Conservation (phyloP, 1,284 basidiomycete genomes). For the Termitomyces sp. region DNA sequence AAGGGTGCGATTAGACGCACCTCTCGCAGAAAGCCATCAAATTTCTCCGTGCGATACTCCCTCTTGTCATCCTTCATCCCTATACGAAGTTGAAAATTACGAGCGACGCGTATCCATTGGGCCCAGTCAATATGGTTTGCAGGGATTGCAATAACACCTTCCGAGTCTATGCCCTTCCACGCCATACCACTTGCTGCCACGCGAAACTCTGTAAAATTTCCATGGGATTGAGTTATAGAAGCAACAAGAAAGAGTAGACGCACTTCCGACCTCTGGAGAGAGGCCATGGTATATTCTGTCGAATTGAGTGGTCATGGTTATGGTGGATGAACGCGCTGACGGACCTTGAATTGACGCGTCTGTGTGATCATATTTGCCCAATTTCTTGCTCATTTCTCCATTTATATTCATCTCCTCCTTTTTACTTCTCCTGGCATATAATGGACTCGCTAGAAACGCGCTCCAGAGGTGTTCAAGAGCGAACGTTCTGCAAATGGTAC, state of each 20-base stretch:
- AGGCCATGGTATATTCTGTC: constrained; percentile 80
- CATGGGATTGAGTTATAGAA: constrained; percentile 11
- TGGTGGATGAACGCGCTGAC: constrained; percentile 30
- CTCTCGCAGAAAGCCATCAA: constrained; percentile 92
- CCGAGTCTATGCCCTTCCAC: constrained; percentile 79
- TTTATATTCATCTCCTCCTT: constrained; percentile 6
- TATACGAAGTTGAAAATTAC: constrained; percentile 87
- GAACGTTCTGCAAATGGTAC: constrained; percentile 88
- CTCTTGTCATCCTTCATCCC: constrained; percentile 47
- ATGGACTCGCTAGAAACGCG: constrained; percentile 59
- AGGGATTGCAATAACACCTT: constrained; percentile 62
- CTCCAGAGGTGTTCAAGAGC: constrained; percentile 66
- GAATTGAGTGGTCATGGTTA: constrained; percentile 67
- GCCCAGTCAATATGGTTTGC: constrained; percentile 80
- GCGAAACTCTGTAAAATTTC: constrained; percentile 65
- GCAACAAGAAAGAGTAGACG: constrained; percentile 28
- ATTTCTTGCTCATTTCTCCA: constrained; percentile 23
- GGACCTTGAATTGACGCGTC: constrained; percentile 38
- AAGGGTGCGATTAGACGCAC: constrained; percentile 35
- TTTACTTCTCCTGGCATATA: not conserved
- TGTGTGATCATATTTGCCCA: constrained; percentile 31
- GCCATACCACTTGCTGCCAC: constrained; percentile 86
- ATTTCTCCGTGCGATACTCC: constrained; percentile 75
- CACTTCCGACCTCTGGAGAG: constrained; percentile 75
- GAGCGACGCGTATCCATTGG: constrained; percentile 88